Conservation (phyloP, 2,329 filamentous ascomycete genomes). For the Pseudogymnoascus destructans region DNA sequence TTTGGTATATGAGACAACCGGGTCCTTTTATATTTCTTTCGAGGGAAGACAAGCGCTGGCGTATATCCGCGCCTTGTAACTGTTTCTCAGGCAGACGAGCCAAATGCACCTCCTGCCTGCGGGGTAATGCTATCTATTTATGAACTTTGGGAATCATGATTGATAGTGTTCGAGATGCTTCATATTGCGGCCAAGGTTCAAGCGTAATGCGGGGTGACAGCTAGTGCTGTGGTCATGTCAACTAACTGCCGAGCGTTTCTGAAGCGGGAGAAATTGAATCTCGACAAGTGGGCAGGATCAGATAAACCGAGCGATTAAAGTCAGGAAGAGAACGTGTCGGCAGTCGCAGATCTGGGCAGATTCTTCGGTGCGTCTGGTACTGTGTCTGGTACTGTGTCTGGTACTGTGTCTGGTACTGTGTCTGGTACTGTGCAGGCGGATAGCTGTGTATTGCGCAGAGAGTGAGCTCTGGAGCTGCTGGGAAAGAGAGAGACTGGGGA, state of each 20-base stretch:
- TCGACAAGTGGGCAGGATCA: neutral
- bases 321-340: neutral
- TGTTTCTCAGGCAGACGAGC: neutral
- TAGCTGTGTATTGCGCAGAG: neutral
- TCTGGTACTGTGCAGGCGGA: neutral
- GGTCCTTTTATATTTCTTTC: constrained; percentile 9
- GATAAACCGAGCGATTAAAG: neutral
- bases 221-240: constrained; percentile 8
- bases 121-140: constrained; percentile 22
- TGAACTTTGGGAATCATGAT: constrained; percentile 24
- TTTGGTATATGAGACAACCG: constrained; percentile 12
- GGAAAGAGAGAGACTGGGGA: neutral
- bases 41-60: constrained; percentile 11
- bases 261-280: neutral
- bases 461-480: neutral
- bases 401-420: neutral
- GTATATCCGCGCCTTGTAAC: neutral
- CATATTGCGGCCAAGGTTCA: constrained; percentile 23
- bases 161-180: constrained; percentile 21
- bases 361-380: neutral
- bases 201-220: constrained; percentile 7
- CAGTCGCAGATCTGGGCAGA: neutral
- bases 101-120: neutral
- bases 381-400: neutral
- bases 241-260: neutral